Conservation (phyloP, 1,139 yeast genomes). For the Pneumocystis oryctolagi region DNA sequence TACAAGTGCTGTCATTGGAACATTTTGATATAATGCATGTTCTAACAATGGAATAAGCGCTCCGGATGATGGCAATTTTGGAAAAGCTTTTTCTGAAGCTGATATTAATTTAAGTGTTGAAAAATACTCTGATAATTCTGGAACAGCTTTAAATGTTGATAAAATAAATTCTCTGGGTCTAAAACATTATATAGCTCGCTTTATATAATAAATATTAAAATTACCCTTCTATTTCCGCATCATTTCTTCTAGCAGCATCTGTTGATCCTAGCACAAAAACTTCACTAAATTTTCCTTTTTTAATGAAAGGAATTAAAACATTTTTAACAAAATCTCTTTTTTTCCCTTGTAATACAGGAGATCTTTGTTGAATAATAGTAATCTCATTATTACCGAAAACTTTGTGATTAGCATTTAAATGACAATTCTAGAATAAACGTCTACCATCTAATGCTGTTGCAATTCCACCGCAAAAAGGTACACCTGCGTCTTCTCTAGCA, state of each 20-base stretch:
- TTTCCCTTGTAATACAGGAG: constrained; percentile 65
- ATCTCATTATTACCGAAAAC: constrained; percentile 23
- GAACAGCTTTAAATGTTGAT: not conserved
- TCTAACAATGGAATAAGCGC: not conserved
- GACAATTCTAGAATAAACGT: constrained; percentile 20
- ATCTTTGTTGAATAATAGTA: constrained; percentile 60
- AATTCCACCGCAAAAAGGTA: constrained; percentile 1
- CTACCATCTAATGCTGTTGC: constrained; percentile 11
- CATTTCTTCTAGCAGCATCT: constrained; percentile 33
- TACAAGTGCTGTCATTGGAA: not conserved
- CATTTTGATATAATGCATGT: not conserved
- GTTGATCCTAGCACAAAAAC: constrained; percentile 55
- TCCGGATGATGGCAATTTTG: constrained; percentile 1
- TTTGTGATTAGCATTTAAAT: constrained; percentile 46
- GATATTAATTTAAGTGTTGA: constrained; percentile 1
- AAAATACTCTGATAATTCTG: not conserved
- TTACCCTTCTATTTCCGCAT: constrained; percentile 10
- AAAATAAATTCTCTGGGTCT: constrained; percentile 1
- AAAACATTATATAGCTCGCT: not conserved
- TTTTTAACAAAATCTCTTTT: constrained; percentile 37
- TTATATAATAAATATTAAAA: not conserved
- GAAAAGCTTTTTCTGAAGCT: not conserved
- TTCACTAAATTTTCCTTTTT: constrained; percentile 28
- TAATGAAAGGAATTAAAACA: constrained; percentile 39
- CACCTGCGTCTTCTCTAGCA: constrained; percentile 31